Evolutionary conservation across 495 filamentous ascomycete genomes (phyloP).

Genomic region (Aspergillus leporis): DNA sequence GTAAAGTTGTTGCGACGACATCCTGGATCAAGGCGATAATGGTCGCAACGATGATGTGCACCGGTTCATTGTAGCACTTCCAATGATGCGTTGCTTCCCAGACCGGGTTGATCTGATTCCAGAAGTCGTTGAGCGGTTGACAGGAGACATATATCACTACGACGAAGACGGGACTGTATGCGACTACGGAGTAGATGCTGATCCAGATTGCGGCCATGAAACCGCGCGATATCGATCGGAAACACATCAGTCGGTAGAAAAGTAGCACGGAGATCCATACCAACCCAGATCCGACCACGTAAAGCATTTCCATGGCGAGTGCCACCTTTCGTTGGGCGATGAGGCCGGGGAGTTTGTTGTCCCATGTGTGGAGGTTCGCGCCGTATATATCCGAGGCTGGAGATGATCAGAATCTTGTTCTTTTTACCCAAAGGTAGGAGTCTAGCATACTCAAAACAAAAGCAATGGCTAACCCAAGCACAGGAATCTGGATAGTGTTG

Average conservation of each 20-base stretch:
- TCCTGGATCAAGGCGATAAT: conserved; percentile 11
- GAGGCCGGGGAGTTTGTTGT: conserved; percentile 5
- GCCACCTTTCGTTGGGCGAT: conserved; percentile 14
- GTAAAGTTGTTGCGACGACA: conserved; percentile 8
- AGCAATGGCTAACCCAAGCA: background rate
- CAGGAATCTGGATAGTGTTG: background rate
- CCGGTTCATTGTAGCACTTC: conserved; percentile 10
- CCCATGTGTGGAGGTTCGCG: conserved; percentile 14
- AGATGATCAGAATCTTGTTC: background rate
- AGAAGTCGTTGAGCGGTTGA: conserved; percentile 9
- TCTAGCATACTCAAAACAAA: background rate
- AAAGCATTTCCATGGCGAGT: conserved; percentile 11
- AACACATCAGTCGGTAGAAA: conserved; percentile 16
- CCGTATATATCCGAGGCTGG: conserved; percentile 4
- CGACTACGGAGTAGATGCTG: conserved; percentile 10
- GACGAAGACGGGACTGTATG: conserved; percentile 13
- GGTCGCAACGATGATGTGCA: conserved; percentile 13
- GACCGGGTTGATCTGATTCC: conserved; percentile 9
- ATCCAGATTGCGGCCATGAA: conserved; percentile 11
- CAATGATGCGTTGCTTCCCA: conserved; percentile 4
- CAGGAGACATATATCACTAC: conserved; percentile 12
- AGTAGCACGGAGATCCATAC: conserved; percentile 10
- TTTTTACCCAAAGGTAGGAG: background rate
- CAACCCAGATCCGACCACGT: conserved; percentile 4
- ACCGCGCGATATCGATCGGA: conserved; percentile 5